phyloP scores from a whole-genome alignment of 768 basidiomycete species.

The Pulveroboletus sp. region DNA sequence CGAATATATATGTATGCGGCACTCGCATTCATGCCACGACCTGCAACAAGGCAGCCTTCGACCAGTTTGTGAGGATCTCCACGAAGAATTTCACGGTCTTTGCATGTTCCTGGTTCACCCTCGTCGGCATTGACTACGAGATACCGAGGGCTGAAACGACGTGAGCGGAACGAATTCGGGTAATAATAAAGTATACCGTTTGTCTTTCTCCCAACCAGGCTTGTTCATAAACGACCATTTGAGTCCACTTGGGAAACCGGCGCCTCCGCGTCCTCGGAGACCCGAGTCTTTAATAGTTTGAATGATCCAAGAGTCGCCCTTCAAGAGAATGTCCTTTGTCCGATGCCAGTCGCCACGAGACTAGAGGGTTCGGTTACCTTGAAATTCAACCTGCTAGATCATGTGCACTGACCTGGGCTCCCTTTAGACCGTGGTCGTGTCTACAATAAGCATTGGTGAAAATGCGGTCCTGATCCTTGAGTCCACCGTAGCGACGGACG shows the following conservation, averaged over 20 bases:
- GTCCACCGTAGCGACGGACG: constrained; percentile 86
- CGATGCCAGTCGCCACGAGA: constrained; percentile 97
- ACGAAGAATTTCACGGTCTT: constrained; percentile 96
- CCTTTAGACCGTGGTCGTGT: constrained; percentile 92
- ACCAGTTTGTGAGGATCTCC: constrained; percentile 98
- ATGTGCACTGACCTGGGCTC: constrained; percentile 62
- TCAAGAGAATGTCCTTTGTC: constrained; percentile 93
- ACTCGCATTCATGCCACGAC: constrained; percentile 94
- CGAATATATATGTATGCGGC: constrained; percentile 99
- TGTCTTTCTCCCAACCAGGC: constrained; percentile 96
- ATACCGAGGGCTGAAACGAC: constrained; percentile 76
- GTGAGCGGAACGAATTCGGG: background rate
- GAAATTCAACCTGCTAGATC: too few relatives aligned
- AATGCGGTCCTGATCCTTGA: constrained; percentile 92
- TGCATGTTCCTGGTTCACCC: constrained; percentile 98
- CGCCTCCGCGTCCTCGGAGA: constrained; percentile 92
- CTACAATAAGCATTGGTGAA: constrained; percentile 89
- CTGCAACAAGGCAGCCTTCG: constrained; percentile 96
- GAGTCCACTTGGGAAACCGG: constrained; percentile 93
- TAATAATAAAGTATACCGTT: constrained; percentile 46
- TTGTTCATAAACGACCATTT: constrained; percentile 99
- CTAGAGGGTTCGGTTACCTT: constrained; percentile 35
- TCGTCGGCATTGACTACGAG: constrained; percentile 98
- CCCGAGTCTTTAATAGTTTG: constrained; percentile 95
- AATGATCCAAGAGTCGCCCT: constrained; percentile 97